Conservation (phyloP, 148 eudicot genomes). For the Selenicereus undatus region DNA sequence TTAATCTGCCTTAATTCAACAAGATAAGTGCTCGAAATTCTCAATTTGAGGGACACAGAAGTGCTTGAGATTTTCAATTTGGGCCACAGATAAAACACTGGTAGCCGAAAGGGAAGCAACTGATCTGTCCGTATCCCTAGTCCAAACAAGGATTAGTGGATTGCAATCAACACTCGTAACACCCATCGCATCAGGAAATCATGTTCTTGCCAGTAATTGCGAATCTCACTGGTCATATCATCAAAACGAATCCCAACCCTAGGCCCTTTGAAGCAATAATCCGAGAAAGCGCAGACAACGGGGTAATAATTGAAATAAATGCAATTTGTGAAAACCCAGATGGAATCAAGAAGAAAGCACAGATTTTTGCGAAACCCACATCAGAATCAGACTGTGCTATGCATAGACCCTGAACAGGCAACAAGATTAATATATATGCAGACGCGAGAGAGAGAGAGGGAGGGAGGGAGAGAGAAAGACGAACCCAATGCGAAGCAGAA, state of each 20-base stretch:
- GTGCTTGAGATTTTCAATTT: no score
- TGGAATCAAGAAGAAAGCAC: slow-evolving; percentile 2
- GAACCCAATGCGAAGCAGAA: slow-evolving; percentile 90
- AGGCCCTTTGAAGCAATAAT: not conserved
- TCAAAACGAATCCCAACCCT: slow-evolving; percentile 4
- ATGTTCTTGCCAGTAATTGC: not conserved
- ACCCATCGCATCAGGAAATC: not conserved
- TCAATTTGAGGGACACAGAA: no score
- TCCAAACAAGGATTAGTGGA: not conserved
- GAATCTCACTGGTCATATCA: not conserved
- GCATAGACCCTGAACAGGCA: not conserved
- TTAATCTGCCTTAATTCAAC: not conserved
- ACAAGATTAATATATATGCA: not conserved
- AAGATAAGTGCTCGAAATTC: not conserved
- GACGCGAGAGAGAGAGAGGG: not conserved
- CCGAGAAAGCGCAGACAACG: not conserved
- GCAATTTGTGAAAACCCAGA: slow-evolving; percentile 6
- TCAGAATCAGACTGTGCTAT: not conserved
- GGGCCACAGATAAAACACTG: no score
- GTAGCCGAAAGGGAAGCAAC: not conserved
- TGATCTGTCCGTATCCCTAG: not conserved
- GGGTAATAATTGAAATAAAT: slow-evolving; percentile 4
- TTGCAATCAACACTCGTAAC: not conserved
- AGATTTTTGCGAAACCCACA: slow-evolving; percentile 9
- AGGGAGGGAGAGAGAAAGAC: slow-evolving; percentile 9